Base-by-base conservation (phyloP, 2,329 filamentous ascomycete species). In the Hypomyces rosellus region DNA sequence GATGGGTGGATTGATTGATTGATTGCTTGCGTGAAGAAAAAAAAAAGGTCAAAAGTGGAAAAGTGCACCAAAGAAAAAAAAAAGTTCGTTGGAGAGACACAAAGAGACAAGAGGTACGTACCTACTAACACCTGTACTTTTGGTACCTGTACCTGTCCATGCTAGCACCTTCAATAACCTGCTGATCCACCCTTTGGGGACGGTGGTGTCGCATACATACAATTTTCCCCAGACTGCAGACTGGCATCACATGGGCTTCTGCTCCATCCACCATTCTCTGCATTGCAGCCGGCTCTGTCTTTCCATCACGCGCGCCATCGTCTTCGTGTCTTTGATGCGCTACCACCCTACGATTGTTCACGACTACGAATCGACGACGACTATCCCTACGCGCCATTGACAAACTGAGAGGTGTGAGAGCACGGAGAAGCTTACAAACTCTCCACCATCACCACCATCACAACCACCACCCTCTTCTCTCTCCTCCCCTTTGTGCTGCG, bases 161-260 rank as follows among this genome's bases (percentile, higher is more conserved):
- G 25, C 25, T 30, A 30, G 25, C 25, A 30, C 25, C 40, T 18
- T 55, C 55, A 60, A 57, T 54, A 54, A 55, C 56, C 55, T 63
- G 56, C 61, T 65, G 61, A 64, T 63, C 61, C 59, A 63, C 60
- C 55, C 54, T 49, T 50, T 52, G 30, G 46, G 20, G 40, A 48
- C 2, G 20, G 20, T 45, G 34, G 38, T 43, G 50, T 48, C 52
- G 53, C 58, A 60, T 58, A 54, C 58, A 60, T 58, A 54, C 37
- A 55, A 52, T 61, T 58, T 63, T 47, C 59, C 56, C 63, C 58
- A 57, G 59, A 59, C 55, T 54, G 45, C 25, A 30, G 25, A 30
- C 14, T 18, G 12, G 47, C 62, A 61, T 67, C 65, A 67, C 62
- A 67, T 66, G 65, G 52, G 55, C 63, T 56, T 48, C 52, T 57